A percentile compares a stretch with the other conserved stretches of the same genome.
These are phyloP conservation scores for Calonectria henricotiae DNA, from an alignment of 2,329 filamentous ascomycete species.

Conservation along the genomic window DNA sequence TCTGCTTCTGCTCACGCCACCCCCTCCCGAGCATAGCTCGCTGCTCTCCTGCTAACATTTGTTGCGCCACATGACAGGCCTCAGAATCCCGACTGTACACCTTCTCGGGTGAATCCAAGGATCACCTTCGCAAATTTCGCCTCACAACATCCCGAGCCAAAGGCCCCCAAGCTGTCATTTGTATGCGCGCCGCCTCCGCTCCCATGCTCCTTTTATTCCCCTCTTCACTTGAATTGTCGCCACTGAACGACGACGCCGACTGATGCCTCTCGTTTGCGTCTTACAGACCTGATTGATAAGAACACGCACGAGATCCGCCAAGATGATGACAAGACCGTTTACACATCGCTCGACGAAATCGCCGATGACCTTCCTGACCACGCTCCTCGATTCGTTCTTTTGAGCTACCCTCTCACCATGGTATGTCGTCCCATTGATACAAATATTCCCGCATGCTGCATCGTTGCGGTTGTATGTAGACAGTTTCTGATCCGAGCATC, in stretches of 20 bases:
- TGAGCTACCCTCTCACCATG: slow-evolving; percentile 92
- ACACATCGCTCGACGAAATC: slow-evolving; percentile 85
- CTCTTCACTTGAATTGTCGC: background rate
- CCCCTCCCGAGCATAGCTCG: slow-evolving; percentile 5
- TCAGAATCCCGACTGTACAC: slow-evolving; percentile 94
- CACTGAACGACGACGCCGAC: slow-evolving; percentile 25
- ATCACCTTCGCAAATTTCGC: slow-evolving; percentile 94
- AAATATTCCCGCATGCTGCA: slow-evolving; percentile 7
- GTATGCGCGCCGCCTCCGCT: slow-evolving; percentile 73
- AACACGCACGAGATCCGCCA: slow-evolving; percentile 91
- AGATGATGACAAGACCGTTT: slow-evolving; percentile 82
- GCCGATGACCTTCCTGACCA: slow-evolving; percentile 94
- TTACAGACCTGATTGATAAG: slow-evolving; percentile 89
- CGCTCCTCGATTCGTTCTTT: slow-evolving; percentile 88
- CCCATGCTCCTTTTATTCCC: background rate
- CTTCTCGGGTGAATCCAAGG: slow-evolving; percentile 91
- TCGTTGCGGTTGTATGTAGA: background rate
- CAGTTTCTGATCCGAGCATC: slow-evolving; percentile 36
- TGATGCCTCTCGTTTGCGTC: slow-evolving; percentile 38
- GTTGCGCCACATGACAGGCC: slow-evolving; percentile 51
- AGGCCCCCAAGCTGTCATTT: slow-evolving; percentile 92
- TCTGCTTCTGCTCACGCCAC: background rate
- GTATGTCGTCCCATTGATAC: slow-evolving; percentile 65
- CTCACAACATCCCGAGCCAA: slow-evolving; percentile 90
- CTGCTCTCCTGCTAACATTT: slow-evolving; percentile 39